Evolutionary conservation across 305 asterid species (phyloP).

Genomic region (Fraxinus ornus): DNA sequence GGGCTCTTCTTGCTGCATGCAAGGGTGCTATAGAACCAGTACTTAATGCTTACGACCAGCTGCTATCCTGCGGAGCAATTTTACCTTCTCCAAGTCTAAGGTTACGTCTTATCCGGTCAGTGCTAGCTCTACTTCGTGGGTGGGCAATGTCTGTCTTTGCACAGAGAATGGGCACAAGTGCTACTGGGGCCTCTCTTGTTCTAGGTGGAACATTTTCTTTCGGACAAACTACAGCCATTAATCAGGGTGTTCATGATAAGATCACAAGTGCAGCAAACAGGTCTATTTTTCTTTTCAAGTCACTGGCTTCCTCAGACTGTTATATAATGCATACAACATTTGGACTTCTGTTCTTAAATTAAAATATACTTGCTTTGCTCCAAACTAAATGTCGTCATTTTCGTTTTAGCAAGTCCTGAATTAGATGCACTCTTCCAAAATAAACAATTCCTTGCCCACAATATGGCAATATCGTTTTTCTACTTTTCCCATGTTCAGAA

Average conservation of each 20-base stretch:
- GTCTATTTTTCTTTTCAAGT: conserved; percentile 31
- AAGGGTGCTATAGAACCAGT: conserved; percentile 88
- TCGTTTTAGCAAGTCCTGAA: not conserved
- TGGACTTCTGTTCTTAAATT: not conserved
- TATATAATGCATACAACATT: not conserved
- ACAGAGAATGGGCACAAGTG: conserved; percentile 75
- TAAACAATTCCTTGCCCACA: not conserved
- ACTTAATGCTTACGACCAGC: conserved; percentile 74
- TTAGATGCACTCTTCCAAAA: not conserved
- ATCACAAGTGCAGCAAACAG: conserved; percentile 85
- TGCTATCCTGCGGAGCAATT: conserved; percentile 73
- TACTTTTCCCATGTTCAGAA: not conserved
- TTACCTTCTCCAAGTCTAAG: conserved; percentile 66
- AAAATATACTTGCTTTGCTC: not conserved
- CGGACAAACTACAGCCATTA: conserved; percentile 55
- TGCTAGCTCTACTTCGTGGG: conserved; percentile 77
- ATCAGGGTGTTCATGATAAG: conserved; percentile 84
- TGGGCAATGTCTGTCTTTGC: conserved; percentile 80
- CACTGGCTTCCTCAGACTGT: not conserved
- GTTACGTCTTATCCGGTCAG: conserved; percentile 86
- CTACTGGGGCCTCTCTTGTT: conserved; percentile 79
- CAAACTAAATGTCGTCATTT: not conserved
- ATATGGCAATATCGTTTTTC: not conserved
- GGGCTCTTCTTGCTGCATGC: conserved; percentile 90
- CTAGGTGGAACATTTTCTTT: conserved; percentile 68